These are phyloP conservation scores for Penicillium crustosum DNA, from an alignment of 2,329 filamentous ascomycete genomes.

Conservation along the genomic window DNA sequence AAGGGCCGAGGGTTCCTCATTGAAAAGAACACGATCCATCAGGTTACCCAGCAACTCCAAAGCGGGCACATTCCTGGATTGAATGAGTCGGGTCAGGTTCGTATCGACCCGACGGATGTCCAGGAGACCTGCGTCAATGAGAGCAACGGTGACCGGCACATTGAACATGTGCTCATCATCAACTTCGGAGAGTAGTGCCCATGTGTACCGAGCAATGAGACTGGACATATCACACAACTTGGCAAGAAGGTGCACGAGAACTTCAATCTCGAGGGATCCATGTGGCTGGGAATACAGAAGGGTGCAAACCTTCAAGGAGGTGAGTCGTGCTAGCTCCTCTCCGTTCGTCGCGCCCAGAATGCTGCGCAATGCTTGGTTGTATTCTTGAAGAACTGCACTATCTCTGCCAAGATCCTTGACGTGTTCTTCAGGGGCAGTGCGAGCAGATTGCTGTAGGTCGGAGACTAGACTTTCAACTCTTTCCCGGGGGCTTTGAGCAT, in stretches of 20 bases:
- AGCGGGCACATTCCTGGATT: slow-evolving; percentile 67
- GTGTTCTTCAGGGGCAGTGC: slow-evolving; percentile 58
- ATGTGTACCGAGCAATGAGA: slow-evolving; percentile 54
- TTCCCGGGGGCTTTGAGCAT: slow-evolving; percentile 54
- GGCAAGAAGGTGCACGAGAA: slow-evolving; percentile 60
- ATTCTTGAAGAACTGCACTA: slow-evolving; percentile 57
- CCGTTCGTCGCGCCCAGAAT: slow-evolving; percentile 57
- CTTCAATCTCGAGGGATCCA: slow-evolving; percentile 60
- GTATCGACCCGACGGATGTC: slow-evolving; percentile 66
- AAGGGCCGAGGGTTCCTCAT: slow-evolving; percentile 72
- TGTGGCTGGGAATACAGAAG: slow-evolving; percentile 57
- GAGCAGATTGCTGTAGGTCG: slow-evolving; percentile 57
- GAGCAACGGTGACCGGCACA: slow-evolving; percentile 59
- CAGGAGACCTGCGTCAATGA: slow-evolving; percentile 60
- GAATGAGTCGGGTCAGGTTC: slow-evolving; percentile 70
- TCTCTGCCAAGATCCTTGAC: slow-evolving; percentile 57
- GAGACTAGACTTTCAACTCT: slow-evolving; percentile 55
- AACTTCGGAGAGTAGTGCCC: slow-evolving; percentile 49
- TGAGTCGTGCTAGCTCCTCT: slow-evolving; percentile 56
- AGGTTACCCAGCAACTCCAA: slow-evolving; percentile 78
- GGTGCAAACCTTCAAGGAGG: slow-evolving; percentile 58
- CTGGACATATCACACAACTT: slow-evolving; percentile 63
- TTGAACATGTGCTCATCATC: slow-evolving; percentile 65
- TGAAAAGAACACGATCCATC: slow-evolving; percentile 75
- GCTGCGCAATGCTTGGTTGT: slow-evolving; percentile 56